Percentiles rank a stretch among this genome's conserved stretches.
Evolutionary conservation across 2,329 filamentous ascomycete species (phyloP).

Genomic region (Alternaria sp.): DNA sequence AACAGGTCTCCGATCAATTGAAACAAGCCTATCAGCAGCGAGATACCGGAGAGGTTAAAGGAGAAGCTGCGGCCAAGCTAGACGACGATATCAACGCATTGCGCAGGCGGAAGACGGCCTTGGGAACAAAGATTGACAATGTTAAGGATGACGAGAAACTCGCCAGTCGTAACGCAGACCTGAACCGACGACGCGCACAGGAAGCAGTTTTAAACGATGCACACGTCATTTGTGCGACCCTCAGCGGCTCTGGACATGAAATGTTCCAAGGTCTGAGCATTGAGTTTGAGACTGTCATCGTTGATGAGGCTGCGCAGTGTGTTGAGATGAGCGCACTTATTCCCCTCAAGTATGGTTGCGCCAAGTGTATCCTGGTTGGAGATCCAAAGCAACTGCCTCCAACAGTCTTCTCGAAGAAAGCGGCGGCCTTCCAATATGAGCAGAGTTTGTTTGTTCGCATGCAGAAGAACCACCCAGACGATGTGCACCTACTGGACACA

Average conservation of each 20-base stretch:
- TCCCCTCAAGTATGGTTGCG: conserved; percentile 94
- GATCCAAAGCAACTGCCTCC: conserved; percentile 97
- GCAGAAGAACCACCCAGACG: conserved; percentile 87
- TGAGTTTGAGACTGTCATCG: conserved; percentile 98
- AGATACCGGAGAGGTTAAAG: conserved; percentile 66
- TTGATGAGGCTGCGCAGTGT: conserved; percentile 97
- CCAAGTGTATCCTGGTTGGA: conserved; percentile 95
- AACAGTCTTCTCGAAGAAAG: conserved; percentile 93
- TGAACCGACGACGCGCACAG: conserved; percentile 83
- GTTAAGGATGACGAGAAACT: conserved; percentile 86
- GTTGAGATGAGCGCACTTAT: conserved; percentile 97
- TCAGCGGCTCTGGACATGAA: conserved; percentile 95
- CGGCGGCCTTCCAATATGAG: conserved; percentile 91
- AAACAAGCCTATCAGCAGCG: conserved; percentile 74
- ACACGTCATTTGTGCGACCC: conserved; percentile 91
- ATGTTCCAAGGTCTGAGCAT: conserved; percentile 95
- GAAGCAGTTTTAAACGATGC: conserved; percentile 90
- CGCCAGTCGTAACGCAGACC: conserved; percentile 81
- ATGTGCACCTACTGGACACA: conserved; percentile 93
- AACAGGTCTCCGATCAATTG: conserved; percentile 70
- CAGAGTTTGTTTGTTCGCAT: conserved; percentile 98
- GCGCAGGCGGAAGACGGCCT: conserved; percentile 76
- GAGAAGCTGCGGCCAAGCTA: conserved; percentile 69
- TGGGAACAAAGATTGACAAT: conserved; percentile 85
- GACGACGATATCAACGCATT: conserved; percentile 80